Conservation (phyloP, 257 asterid species). For the Przewalskia tangutica region DNA sequence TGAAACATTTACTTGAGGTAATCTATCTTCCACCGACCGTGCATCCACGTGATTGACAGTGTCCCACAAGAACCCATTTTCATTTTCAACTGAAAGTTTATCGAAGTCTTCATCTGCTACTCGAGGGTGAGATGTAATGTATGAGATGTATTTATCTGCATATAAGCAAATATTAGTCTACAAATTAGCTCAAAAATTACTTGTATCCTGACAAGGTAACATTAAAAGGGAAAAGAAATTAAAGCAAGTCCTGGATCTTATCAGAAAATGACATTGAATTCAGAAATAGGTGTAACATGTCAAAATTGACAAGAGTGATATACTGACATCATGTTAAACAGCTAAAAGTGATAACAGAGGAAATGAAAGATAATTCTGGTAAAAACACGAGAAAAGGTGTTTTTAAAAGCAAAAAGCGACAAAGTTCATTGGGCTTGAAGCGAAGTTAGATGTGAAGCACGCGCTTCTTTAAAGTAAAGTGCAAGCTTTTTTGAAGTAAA, state of each 20-base stretch:
- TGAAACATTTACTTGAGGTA: conserved; percentile 32
- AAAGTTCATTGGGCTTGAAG: background rate
- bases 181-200: background rate
- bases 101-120: conserved; percentile 35
- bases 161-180: background rate
- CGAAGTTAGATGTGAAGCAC: background rate
- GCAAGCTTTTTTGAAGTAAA: background rate
- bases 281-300: background rate
- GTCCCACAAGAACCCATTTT: conserved; percentile 84
- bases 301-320: background rate
- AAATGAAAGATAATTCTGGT: background rate
- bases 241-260: background rate
- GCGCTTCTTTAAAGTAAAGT: too few species aligned
- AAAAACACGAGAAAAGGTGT: background rate
- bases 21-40: conserved; percentile 38
- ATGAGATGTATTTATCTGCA: conserved; percentile 64
- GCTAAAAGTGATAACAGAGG: background rate
- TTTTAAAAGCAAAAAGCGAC: background rate
- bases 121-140: conserved; percentile 31
- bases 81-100: conserved; percentile 32
- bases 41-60: conserved; percentile 45
- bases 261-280: background rate
- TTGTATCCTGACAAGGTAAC: background rate
- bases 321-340: background rate
- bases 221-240: background rate